Conservation (phyloP, 495 filamentous ascomycete species). For the Bacidia gigantensis region DNA sequence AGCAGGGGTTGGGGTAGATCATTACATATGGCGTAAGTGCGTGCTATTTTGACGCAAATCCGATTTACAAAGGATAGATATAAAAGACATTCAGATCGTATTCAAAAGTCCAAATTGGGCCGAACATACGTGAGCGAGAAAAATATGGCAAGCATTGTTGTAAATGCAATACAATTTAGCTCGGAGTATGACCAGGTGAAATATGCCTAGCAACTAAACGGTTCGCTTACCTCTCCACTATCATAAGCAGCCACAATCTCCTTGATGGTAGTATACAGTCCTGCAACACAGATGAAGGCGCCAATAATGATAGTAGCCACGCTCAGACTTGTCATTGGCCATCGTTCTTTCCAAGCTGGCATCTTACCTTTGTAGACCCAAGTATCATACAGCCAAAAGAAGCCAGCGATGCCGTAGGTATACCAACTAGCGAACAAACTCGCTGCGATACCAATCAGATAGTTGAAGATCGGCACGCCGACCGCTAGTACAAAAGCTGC, state of each 20-base stretch:
- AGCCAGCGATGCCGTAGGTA: conserved; percentile 34
- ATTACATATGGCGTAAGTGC: background rate
- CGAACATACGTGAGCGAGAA: background rate
- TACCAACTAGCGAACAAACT: conserved; percentile 28
- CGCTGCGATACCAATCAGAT: conserved; percentile 35
- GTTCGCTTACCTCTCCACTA: conserved; percentile 9
- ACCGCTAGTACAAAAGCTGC: conserved; percentile 37
- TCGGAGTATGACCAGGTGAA: too few relatives aligned
- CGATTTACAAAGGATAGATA: too few relatives aligned
- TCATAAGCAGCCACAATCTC: conserved; percentile 28
- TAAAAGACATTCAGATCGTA: background rate
- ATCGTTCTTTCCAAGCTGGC: conserved; percentile 19
- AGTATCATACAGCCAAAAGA: conserved; percentile 31
- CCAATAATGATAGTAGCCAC: conserved; percentile 29
- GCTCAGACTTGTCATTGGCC: conserved; percentile 30
- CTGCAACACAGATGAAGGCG: conserved; percentile 37
- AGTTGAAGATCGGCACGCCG: conserved; percentile 41
- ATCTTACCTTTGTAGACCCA: conserved; percentile 28
- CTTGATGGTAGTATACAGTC: conserved; percentile 38
- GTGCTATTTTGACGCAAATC: background rate
- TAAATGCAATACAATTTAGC: too few relatives aligned
- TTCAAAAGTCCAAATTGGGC: too few relatives aligned
- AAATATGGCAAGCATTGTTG: background rate
- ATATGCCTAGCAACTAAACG: conserved; percentile 13
- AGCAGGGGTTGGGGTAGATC: too few relatives aligned